Base-by-base conservation (phyloP, 345 rosid genomes). In the Xanthoceras sorbifolium region DNA sequence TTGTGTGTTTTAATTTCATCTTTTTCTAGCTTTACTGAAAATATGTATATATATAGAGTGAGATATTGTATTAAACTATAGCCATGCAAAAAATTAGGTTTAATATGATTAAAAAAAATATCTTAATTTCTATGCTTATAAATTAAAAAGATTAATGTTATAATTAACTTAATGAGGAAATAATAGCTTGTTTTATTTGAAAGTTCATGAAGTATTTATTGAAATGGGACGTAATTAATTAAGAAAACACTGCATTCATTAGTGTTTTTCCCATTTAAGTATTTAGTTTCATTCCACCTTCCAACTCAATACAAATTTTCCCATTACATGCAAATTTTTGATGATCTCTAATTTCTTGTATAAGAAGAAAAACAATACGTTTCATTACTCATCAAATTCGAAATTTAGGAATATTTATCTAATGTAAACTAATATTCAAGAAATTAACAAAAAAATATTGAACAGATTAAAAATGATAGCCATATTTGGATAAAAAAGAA, bases 81-180 rank as follows among this genome's bases (percentile, higher is more conserved):
- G 87, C 81, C 68, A 72, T 72, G 77, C 67, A 71, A 38, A 71
- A 38, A 50, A 69, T 59, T 77, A 31, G 64, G 40, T 64, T 32
- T 61, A 38, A 17, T 55, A 22, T 18, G 14, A 9, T 6, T n/a
- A 22, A 57, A 22, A 57, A 23, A 57, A 22, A 11, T 22, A n/a
- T 57, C 26, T 55, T 1, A 46, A 46, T 46, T 46, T 46, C 11
- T 46, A 14, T 14, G 52, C 52, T 46, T 46, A n/a, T n/a, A n/a
- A 3, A 46, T 46, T 46, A 46, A 14, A n/a, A 14, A 46, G 52
- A 1, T 46, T 46, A 14, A 46, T 46, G 52, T 46, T 46, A 17
- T 46, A 46, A 14, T 1, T 44, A 44, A 44, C 40, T 46, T 46
- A 46, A 3, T 46, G 52, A 46, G 52, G 52, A 46, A 14, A 15